Base-by-base conservation (phyloP, 176 grass and related monocot species). In the Zea mays region DNA sequence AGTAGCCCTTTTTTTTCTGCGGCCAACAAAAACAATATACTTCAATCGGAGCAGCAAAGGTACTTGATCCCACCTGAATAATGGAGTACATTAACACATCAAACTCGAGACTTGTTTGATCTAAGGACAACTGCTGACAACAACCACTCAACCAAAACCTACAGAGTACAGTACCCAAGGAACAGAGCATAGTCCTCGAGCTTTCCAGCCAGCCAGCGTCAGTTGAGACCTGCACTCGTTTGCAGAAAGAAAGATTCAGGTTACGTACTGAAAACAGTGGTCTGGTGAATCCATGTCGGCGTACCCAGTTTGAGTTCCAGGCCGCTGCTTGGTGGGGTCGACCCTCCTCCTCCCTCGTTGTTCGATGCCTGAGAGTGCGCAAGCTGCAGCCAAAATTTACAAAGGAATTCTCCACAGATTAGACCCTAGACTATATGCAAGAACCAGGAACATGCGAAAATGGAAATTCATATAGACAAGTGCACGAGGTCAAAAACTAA, bases 241-340 rank as follows among this genome's bases (percentile, higher is more conserved):
- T 21, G 42, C 47, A n/a, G n/a, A n/a, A n/a, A 70, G 5, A 42
- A 33, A 62, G 13, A 2, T 34, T 42, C 17, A 54, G 16, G 0
- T 34, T 27, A n/a, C n/a, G n/a, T n/a, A n/a, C n/a, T n/a, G n/a
- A n/a, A n/a, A n/a, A n/a, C n/a, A n/a, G n/a, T n/a, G n/a, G n/a
- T n/a, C n/a, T 38, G 37, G 37, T n/a, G n/a, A n/a, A n/a, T n/a
- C n/a, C n/a, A n/a, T n/a, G n/a, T n/a, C n/a, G n/a, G n/a, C 58
- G 1, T 67, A 94, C 94, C 91, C 15, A 94, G 73, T 77, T 93
- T 97, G 69, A 97, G 91, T 40, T 97, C 94, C 68, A 97, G 65
- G 4, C 84, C 84, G 44, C 81, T 86, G 69, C 27, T 85, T 14
- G 83, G 76, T 45, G 88, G 90, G 47, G 79, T 68, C 10, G 81